Evolutionary conservation across 768 basidiomycete genomes (phyloP).

Genomic region (Xerocomellus chrysenteron): DNA sequence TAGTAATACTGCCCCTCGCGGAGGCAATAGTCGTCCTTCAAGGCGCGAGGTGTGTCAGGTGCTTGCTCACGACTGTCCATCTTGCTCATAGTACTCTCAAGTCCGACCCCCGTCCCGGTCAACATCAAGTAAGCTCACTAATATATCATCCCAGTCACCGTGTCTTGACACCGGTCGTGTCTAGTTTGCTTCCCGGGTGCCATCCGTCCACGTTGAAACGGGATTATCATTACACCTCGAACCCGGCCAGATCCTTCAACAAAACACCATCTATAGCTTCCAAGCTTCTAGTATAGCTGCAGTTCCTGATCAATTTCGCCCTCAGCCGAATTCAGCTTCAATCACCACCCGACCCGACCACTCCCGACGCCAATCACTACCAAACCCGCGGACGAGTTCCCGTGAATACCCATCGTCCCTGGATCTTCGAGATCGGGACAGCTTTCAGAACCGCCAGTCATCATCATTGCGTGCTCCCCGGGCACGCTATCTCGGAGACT

Average conservation of each 20-base stretch:
- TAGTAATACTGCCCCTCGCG: not conserved
- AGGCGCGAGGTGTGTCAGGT: constrained; percentile 24
- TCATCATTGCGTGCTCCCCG: constrained; percentile 14
- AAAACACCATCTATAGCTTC: constrained; percentile 18
- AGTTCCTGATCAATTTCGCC: constrained; percentile 1
- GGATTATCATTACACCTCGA: constrained; percentile 50
- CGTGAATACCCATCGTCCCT: not conserved
- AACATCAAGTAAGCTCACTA: constrained; percentile 19
- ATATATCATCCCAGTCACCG: not conserved
- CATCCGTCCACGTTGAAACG: not conserved
- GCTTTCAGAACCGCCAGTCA: constrained; percentile 1
- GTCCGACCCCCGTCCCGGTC: constrained; percentile 10
- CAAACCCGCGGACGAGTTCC: constrained; percentile 4
- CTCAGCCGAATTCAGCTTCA: not conserved
- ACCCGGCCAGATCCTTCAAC: constrained; percentile 58
- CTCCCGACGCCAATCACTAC: constrained; percentile 12
- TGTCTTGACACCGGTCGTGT: constrained; percentile 10
- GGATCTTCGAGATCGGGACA: not conserved
- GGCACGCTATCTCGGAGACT: constrained; percentile 10
- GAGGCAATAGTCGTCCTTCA: not conserved
- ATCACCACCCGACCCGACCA: constrained; percentile 5
- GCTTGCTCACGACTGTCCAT: not conserved
- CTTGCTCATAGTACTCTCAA: constrained; percentile 14
- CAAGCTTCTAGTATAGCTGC: not conserved
- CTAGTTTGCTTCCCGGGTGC: constrained; percentile 10